Base-by-base conservation (phyloP, 805 yeast species). In the Starmerella vaccinii region DNA sequence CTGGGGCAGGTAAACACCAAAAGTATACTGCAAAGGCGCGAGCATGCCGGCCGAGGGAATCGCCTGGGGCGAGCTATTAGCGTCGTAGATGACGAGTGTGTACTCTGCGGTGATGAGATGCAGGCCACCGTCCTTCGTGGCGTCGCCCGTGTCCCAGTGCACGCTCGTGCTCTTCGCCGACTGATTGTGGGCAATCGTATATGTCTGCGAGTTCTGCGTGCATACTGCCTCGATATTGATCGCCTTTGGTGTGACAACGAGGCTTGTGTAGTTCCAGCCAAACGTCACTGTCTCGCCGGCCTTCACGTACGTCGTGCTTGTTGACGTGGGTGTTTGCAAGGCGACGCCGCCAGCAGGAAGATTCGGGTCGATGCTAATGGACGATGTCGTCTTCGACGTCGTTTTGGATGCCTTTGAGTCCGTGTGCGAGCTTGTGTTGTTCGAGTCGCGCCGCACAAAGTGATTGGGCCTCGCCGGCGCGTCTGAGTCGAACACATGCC, bases 261-360 rank as follows among this genome's bases (percentile, higher is more conserved):
- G 59, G 48, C 60, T 58, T 13, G 72, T 68, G 54, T 64, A 69
- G 29, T 62, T 61, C 73, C 73, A 69, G 29, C 63, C 58, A 52
- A 70, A 69, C 6, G 73, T 68, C 19, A 71, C 72, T 26, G 56
- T 52, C 19, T 60, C 64, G 3, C 73, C 73, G 29, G 65, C 55
- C 54, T 66, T 66, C 49, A 69, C 56, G 47, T 69, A 69, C 1
- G 71, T 65, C 13, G 62, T 49, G 30, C 59, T 58, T 10, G 70
- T 65, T 5, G 67, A 53, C 7, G 58, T 58, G 1, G 73, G 73
- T 8, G 67, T 61, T 6, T 56, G 34, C 49, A 70, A 49, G 2
- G 64, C 49, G 5, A 69, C 58, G 1, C 66, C 66, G 7, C 73
- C 73, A 1, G 68, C 65, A 1, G 72, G 70, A 3, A 57, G 51